Evolutionary conservation across 257 asterid genomes (phyloP), one percentile per base, ranked within the genome.

Genomic region (Fraxinus anomala): DNA sequence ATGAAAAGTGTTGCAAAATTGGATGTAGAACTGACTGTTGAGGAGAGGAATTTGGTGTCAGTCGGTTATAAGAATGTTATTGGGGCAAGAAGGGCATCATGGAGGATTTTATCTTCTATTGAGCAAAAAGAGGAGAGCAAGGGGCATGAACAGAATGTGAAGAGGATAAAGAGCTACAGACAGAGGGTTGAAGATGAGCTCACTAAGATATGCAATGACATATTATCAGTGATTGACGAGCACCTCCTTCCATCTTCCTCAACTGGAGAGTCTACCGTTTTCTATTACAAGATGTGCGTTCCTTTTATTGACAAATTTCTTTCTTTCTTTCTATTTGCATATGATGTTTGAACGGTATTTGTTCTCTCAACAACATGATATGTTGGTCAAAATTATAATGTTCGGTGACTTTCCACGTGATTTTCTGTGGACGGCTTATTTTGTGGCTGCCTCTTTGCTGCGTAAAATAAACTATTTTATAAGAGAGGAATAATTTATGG

Each of bases 41-140:
- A 92, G 81, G 97, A 92, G 84, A 89, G 96, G 80, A 92, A 92
- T 67, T 83, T 92, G 78, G 92, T 92, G 49, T 92, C 97, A 3
- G 94, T 91, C 71, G 94, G 92, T 74, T 91, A 88, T 85, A 89
- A 88, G 86, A 89, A 90, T 84, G 95, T 90, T 36, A 90, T 91
- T 70, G 97, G 97, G 66, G 93, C 93, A 63, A 83, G 97, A 85
- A 82, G 97, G 82, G 97, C 95, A 37, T 91, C 95, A 0, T 91
- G 97, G 97, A 76, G 97, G 59, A 91, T 91, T 47, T 75, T 91
- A 81, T 91, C 96, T 28, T 91, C 96, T 68, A 91, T 91, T 74
- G 89, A 86, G 56, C 96, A 92, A 70, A 92, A 90, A 78, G 96
- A 92, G 82, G 96, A 90, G 77, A 73, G 91, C 59, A 92, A 89